Conservation (phyloP, 106 monocot species). For the Vanilla planifolia region DNA sequence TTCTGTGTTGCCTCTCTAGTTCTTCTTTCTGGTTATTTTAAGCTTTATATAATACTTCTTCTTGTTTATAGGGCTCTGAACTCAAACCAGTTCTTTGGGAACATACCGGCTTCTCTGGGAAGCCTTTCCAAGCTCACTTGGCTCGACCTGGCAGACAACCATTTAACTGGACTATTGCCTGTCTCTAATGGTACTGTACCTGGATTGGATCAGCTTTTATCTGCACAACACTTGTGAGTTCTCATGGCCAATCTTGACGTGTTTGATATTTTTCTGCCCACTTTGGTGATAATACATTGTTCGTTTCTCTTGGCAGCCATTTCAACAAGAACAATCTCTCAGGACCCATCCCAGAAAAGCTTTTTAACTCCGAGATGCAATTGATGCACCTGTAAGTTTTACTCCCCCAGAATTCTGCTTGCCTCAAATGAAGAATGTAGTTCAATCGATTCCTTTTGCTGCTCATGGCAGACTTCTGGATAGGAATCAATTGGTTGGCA, state of each 20-base stretch:
- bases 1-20: not conserved
- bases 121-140: slow-evolving; percentile 4
- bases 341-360: slow-evolving; percentile 35
- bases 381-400: slow-evolving; percentile 45
- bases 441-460: not conserved
- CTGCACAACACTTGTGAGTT: slow-evolving; percentile 11
- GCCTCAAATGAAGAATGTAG: not conserved
- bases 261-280: not conserved
- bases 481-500: slow-evolving; percentile 12
- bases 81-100: slow-evolving; percentile 9
- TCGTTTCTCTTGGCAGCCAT: slow-evolving; percentile 28
- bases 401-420: not conserved
- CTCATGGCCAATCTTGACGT: not conserved
- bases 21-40: not conserved
- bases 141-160: slow-evolving; percentile 12
- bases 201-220: slow-evolving; percentile 10
- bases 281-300: not conserved
- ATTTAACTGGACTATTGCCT: slow-evolving; percentile 5
- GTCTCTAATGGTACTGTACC: slow-evolving; percentile 6
- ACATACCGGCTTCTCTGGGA: slow-evolving; percentile 9
- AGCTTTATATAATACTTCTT: too few relatives aligned
- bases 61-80: slow-evolving; percentile 4
- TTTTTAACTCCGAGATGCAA: slow-evolving; percentile 45
- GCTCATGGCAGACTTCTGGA: slow-evolving; percentile 19
- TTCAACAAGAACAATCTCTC: slow-evolving; percentile 25